Percentiles rank a stretch among this genome's conserved stretches.
phyloP scores from a whole-genome alignment of 495 filamentous ascomycete species.

The Talaromyces stipitatus region DNA sequence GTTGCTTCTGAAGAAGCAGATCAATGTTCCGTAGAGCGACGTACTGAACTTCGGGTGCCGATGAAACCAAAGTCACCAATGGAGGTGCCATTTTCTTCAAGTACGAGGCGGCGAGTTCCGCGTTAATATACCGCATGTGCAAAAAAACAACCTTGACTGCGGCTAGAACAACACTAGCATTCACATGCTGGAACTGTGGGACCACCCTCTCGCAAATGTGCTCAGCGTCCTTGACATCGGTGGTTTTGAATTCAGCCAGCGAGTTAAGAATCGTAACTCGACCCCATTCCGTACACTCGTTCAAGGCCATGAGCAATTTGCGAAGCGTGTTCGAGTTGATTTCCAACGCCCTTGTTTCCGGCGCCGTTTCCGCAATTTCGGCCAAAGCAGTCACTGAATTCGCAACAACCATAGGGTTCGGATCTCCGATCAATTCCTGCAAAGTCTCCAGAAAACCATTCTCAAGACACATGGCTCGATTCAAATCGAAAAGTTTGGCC shows the following conservation, averaged over 20 bases:
- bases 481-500: conserved; percentile 94
- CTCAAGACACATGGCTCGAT: conserved; percentile 84
- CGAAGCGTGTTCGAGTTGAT: conserved; percentile 77
- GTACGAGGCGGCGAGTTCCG: conserved; percentile 73
- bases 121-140: conserved; percentile 81
- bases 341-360: conserved; percentile 79
- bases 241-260: conserved; percentile 77
- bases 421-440: conserved; percentile 93
- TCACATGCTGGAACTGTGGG: conserved; percentile 98
- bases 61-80: conserved; percentile 90
- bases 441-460: conserved; percentile 95
- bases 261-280: conserved; percentile 88
- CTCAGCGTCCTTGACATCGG: conserved; percentile 90
- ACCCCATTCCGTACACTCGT: conserved; percentile 99
- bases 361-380: conserved; percentile 84
- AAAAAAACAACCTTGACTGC: conserved; percentile 97
- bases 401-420: conserved; percentile 98
- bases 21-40: conserved; percentile 95
- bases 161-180: conserved; percentile 90
- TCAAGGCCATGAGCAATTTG: conserved; percentile 93
- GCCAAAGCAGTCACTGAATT: conserved; percentile 90
- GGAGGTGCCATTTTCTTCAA: conserved; percentile 98
- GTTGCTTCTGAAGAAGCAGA: conserved; percentile 87
- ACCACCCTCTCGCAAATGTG: conserved; percentile 96
- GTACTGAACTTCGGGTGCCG: conserved; percentile 94